phyloP scores from a whole-genome alignment of 2,329 filamentous ascomycete species.

The Magnaporthiopsis poae region DNA sequence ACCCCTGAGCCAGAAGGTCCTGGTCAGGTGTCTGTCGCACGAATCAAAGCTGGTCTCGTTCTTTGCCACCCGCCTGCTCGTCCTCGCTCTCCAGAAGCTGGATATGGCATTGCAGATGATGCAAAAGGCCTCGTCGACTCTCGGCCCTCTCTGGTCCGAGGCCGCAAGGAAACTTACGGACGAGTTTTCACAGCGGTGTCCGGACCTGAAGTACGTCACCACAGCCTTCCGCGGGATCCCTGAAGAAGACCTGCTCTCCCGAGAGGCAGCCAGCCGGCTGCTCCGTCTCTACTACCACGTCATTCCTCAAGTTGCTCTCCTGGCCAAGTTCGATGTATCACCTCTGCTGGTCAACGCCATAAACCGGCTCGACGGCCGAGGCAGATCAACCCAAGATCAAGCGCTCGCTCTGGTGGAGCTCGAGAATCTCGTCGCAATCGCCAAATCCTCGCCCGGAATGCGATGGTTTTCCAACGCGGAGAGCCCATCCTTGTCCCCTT shows the following conservation, averaged over 20 bases:
- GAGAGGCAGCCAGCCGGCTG: slow-evolving; percentile 68
- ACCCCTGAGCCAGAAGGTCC: slow-evolving; percentile 67
- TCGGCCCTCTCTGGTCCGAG: slow-evolving; percentile 56
- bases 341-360: slow-evolving; percentile 62
- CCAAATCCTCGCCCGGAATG: slow-evolving; percentile 71
- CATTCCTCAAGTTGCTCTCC: slow-evolving; percentile 67
- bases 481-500: slow-evolving; percentile 55
- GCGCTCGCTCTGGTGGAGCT: slow-evolving; percentile 62
- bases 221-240: slow-evolving; percentile 60
- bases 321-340: slow-evolving; percentile 82
- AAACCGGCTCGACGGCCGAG: slow-evolving; percentile 45
- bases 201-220: slow-evolving; percentile 72
- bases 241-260: slow-evolving; percentile 61
- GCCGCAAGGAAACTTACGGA: slow-evolving; percentile 57
- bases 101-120: slow-evolving; percentile 53
- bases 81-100: slow-evolving; percentile 71
- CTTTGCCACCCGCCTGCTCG: slow-evolving; percentile 71
- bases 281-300: slow-evolving; percentile 77
- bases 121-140: slow-evolving; percentile 28
- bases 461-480: slow-evolving; percentile 77
- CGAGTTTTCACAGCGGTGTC: slow-evolving; percentile 69
- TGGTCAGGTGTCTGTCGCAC: slow-evolving; percentile 69
- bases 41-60: slow-evolving; percentile 72
- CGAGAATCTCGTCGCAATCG: slow-evolving; percentile 71
- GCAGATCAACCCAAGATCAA: slow-evolving; percentile 36